A percentile compares a stretch with the other conserved stretches of the same genome.
phyloP scores from a whole-genome alignment of 106 monocot genomes.

The Apostasia shenzhenica region DNA sequence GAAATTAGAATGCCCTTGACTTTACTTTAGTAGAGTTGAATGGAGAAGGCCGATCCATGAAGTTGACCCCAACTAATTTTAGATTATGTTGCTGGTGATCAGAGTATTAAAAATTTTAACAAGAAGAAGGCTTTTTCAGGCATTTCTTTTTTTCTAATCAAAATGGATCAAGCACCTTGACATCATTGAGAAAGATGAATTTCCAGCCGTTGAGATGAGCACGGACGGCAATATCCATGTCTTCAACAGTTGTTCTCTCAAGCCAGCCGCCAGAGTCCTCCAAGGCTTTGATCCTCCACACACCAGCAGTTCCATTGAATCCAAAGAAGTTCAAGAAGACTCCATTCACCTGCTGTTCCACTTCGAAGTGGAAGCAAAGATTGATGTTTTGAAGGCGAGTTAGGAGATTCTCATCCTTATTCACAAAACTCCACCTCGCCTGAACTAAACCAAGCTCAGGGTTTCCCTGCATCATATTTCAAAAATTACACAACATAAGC shows the following conservation, averaged over 20 bases:
- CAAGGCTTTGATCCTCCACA: conserved; percentile 74
- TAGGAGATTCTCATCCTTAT: conserved; percentile 79
- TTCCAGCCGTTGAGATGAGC: conserved; percentile 87
- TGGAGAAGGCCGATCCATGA: too few species aligned
- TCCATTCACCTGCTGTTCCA: conserved; percentile 84
- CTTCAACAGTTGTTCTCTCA: conserved; percentile 82
- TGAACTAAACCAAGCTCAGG: conserved; percentile 71
- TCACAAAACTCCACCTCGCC: conserved; percentile 82
- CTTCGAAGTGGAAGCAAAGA: conserved; percentile 87
- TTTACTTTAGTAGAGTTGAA: too few species aligned
- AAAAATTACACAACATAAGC: background rate
- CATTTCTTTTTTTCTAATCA: too few species aligned
- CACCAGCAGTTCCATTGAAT: conserved; percentile 83
- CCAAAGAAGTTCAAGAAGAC: conserved; percentile 82
- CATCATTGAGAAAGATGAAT: conserved; percentile 78
- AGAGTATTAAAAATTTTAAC: too few species aligned
- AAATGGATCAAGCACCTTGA: conserved; percentile 33
- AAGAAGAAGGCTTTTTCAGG: too few species aligned
- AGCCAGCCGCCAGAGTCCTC: conserved; percentile 77
- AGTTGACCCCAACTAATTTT: too few species aligned
- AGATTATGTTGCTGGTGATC: too few species aligned
- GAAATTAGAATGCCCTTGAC: too few species aligned
- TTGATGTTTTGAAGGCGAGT: conserved; percentile 79
- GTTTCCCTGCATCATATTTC: conserved; percentile 34
- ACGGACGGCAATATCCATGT: conserved; percentile 88